These are phyloP conservation scores for Suhomyces kunorum DNA, from an alignment of 1,139 yeast species.

Conservation along the genomic window DNA sequence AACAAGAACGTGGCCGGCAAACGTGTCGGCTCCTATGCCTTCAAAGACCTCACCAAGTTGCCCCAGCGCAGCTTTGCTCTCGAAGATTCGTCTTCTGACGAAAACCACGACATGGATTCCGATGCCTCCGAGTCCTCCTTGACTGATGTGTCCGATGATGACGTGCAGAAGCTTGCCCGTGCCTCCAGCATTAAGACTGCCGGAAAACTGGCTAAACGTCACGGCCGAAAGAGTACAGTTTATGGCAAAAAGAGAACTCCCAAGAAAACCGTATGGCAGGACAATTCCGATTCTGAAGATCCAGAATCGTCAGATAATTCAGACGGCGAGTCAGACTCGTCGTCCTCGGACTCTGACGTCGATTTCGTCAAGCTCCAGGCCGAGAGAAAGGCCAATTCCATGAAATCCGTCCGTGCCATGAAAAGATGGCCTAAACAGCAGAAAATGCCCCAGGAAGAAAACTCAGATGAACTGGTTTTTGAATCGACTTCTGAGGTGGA, in stretches of 20 bases:
- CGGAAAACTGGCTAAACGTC: slow-evolving; percentile 10
- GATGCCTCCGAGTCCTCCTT: slow-evolving; percentile 37
- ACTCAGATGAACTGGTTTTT: slow-evolving; percentile 10
- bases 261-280: slow-evolving; percentile 30
- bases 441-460: slow-evolving; percentile 3
- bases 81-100: slow-evolving; percentile 33
- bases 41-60: slow-evolving; percentile 9
- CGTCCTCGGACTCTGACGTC: slow-evolving; percentile 67
- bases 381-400: slow-evolving; percentile 57
- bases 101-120: slow-evolving; percentile 3
- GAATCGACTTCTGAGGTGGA: slow-evolving; percentile 15
- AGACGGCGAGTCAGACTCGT: slow-evolving; percentile 34
- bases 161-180: slow-evolving; percentile 18
- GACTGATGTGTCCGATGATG: slow-evolving; percentile 45
- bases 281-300: slow-evolving; percentile 23
- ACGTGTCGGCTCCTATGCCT: slow-evolving; percentile 29
- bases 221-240: slow-evolving; percentile 12
- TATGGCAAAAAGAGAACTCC: slow-evolving; percentile 27
- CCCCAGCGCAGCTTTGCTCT: slow-evolving; percentile 44
- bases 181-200: slow-evolving; percentile 10
- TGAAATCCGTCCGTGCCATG: slow-evolving; percentile 52
- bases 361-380: slow-evolving; percentile 73
- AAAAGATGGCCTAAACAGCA: slow-evolving; percentile 28
- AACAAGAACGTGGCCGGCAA: slow-evolving; percentile 27
- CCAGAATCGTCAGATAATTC: slow-evolving; percentile 19